These are phyloP conservation scores for Marasmius oreades DNA, from an alignment of 1,284 basidiomycete genomes.

Conservation along the genomic window DNA sequence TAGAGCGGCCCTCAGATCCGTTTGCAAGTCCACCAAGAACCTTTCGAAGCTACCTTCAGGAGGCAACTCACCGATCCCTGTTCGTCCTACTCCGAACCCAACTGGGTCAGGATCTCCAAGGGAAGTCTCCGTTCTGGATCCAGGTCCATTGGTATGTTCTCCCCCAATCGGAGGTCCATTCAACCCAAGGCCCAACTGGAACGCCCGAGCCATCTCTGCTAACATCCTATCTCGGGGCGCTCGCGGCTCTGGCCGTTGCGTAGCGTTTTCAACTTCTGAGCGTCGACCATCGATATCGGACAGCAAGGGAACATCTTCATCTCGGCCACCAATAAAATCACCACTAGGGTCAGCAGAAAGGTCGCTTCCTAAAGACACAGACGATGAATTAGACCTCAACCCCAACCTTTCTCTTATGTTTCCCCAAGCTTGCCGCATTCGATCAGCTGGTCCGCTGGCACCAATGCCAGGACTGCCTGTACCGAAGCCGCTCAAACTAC, in stretches of 20 bases:
- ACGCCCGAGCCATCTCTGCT: slow-evolving; percentile 72
- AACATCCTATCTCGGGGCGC: slow-evolving; percentile 64
- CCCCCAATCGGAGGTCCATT: slow-evolving; percentile 17
- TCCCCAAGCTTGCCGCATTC: slow-evolving; percentile 60
- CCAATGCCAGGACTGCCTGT: slow-evolving; percentile 14
- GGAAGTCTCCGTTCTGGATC: neutral
- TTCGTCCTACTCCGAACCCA: neutral
- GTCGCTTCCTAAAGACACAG: slow-evolving; percentile 11
- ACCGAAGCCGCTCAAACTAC: neutral
- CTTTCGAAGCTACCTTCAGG: slow-evolving; percentile 72
- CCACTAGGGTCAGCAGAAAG: neutral
- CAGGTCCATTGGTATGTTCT: neutral
- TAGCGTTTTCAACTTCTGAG: neutral
- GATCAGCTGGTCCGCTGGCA: slow-evolving; percentile 25
- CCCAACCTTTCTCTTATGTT: slow-evolving; percentile 63
- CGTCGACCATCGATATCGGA: neutral
- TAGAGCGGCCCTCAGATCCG: slow-evolving; percentile 60
- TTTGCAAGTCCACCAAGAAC: slow-evolving; percentile 70
- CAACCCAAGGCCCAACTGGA: slow-evolving; percentile 66
- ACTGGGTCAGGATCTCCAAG: neutral
- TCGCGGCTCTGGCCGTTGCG: neutral
- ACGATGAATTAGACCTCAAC: slow-evolving; percentile 28
- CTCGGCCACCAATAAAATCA: neutral
- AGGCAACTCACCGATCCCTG: slow-evolving; percentile 29
- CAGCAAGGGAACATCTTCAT: neutral